phyloP scores from a whole-genome alignment of 805 yeast species.

The Wickerhamiella shivajii region DNA sequence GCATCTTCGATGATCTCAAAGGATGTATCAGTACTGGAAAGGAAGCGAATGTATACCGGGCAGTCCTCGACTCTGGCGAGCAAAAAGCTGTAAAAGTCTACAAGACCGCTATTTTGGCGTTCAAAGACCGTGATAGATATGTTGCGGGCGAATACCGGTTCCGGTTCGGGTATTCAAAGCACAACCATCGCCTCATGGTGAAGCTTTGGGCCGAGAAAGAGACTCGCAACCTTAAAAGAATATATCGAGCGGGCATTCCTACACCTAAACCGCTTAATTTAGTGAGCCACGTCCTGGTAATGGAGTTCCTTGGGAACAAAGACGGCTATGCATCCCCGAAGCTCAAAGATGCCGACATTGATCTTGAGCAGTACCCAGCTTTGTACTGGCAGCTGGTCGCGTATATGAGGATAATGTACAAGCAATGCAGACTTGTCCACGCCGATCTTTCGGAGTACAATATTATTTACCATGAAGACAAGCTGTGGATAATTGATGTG shows the following conservation, averaged over 20 bases:
- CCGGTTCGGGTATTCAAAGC: constrained; percentile 66
- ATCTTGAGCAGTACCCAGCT: constrained; percentile 39
- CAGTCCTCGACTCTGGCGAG: constrained; percentile 22
- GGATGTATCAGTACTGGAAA: constrained; percentile 96
- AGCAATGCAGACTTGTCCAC: constrained; percentile 79
- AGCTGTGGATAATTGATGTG: constrained; percentile 82
- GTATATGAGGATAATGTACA: constrained; percentile 77
- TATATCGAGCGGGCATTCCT: constrained; percentile 67
- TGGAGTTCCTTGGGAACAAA: constrained; percentile 74
- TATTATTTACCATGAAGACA: constrained; percentile 60
- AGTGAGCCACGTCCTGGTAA: constrained; percentile 78
- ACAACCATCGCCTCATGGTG: constrained; percentile 95
- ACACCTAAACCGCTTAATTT: constrained; percentile 86
- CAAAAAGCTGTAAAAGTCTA: constrained; percentile 84
- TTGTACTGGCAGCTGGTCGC: constrained; percentile 68
- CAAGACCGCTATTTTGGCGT: constrained; percentile 92
- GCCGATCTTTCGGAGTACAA: constrained; percentile 96
- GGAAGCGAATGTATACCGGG: constrained; percentile 97
- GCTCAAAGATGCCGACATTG: constrained; percentile 67
- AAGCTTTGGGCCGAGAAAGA: constrained; percentile 98
- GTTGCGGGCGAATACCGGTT: constrained; percentile 94
- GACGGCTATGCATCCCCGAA: constrained; percentile 85
- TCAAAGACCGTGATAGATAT: constrained; percentile 89
- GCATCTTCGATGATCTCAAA: constrained; percentile 68
- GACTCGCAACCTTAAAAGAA: constrained; percentile 77